Percentiles rank a stretch among this genome's conserved stretches.
Conservation (phyloP, 768 basidiomycete genomes). For the Atractiella rhizophila region DNA sequence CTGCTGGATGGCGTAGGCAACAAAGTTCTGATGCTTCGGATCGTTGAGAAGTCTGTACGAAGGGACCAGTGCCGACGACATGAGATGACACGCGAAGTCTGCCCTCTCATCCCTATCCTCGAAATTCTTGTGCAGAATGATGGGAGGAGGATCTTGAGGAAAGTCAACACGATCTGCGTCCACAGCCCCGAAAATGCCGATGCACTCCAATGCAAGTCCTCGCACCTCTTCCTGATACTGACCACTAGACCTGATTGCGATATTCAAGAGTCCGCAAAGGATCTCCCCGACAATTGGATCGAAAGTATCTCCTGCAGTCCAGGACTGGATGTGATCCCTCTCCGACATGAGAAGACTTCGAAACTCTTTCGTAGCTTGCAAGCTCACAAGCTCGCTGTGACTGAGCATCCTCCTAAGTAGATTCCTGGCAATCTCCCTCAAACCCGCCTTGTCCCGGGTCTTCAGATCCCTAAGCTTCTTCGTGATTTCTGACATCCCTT, state of each 20-base stretch:
- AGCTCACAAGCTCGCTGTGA: too few relatives aligned
- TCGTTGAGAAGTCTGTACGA: slow-evolving; percentile 86
- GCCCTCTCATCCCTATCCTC: slow-evolving; percentile 48
- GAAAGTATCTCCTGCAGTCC: slow-evolving; percentile 67
- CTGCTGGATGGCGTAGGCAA: slow-evolving; percentile 81
- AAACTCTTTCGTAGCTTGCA: too few relatives aligned
- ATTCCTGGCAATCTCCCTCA: too few relatives aligned
- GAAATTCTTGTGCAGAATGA: slow-evolving; percentile 59
- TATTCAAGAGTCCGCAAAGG: slow-evolving; percentile 38
- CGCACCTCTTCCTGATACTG: slow-evolving; percentile 40
- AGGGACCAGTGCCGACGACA: slow-evolving; percentile 58
- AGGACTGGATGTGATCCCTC: slow-evolving; percentile 29
- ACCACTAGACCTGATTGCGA: slow-evolving; percentile 55
- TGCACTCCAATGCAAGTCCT: slow-evolving; percentile 57
- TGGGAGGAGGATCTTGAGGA: slow-evolving; percentile 30
- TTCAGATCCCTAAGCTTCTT: too few relatives aligned
- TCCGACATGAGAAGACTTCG: too few relatives aligned
- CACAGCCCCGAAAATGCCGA: slow-evolving; percentile 72
- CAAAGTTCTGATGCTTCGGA: slow-evolving; percentile 61
- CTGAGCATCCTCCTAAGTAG: too few relatives aligned
- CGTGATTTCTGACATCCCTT: too few relatives aligned
- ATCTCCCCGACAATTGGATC: slow-evolving; percentile 46
- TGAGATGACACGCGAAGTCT: slow-evolving; percentile 59
- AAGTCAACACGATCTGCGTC: slow-evolving; percentile 82
- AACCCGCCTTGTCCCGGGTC: too few relatives aligned